Conservation (phyloP, 1,284 basidiomycete genomes). For the Xanthoconium separans region DNA sequence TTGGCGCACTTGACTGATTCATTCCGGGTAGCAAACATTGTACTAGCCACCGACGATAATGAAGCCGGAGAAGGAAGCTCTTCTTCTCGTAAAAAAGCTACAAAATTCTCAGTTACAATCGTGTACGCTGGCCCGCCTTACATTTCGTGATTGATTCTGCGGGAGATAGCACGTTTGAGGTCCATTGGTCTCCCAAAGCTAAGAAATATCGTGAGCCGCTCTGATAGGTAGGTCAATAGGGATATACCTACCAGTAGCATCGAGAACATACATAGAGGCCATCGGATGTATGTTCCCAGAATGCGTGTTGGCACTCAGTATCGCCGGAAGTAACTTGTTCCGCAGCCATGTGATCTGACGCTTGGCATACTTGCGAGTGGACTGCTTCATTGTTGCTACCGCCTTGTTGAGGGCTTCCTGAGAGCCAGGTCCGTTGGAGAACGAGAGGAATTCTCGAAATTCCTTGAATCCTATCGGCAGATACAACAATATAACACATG, state of each 20-base stretch:
- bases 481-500: slow-evolving; percentile 4
- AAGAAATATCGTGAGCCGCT: slow-evolving; percentile 12
- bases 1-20: slow-evolving; percentile 49
- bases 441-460: slow-evolving; percentile 67
- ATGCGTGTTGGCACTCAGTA: slow-evolving; percentile 51
- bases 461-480: slow-evolving; percentile 79
- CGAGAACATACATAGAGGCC: slow-evolving; percentile 62
- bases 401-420: slow-evolving; percentile 55
- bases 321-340: slow-evolving; percentile 84
- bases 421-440: slow-evolving; percentile 40
- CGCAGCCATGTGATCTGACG: slow-evolving; percentile 91
- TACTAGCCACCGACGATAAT: slow-evolving; percentile 55
- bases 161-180: slow-evolving; percentile 47
- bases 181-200: slow-evolving; percentile 65
- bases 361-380: slow-evolving; percentile 91
- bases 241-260: slow-evolving; percentile 63
- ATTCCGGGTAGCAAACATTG: slow-evolving; percentile 47
- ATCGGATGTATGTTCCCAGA: slow-evolving; percentile 20
- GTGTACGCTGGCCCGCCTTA: slow-evolving; percentile 24
- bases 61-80: slow-evolving; percentile 58
- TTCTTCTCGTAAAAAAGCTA: slow-evolving; percentile 60
- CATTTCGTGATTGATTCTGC: slow-evolving; percentile 54
- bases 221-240: neutral
- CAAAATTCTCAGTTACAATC: slow-evolving; percentile 5
- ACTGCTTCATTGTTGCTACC: slow-evolving; percentile 79